Base-by-base conservation (phyloP, 768 basidiomycete species). In the Cubamyces sp. region DNA sequence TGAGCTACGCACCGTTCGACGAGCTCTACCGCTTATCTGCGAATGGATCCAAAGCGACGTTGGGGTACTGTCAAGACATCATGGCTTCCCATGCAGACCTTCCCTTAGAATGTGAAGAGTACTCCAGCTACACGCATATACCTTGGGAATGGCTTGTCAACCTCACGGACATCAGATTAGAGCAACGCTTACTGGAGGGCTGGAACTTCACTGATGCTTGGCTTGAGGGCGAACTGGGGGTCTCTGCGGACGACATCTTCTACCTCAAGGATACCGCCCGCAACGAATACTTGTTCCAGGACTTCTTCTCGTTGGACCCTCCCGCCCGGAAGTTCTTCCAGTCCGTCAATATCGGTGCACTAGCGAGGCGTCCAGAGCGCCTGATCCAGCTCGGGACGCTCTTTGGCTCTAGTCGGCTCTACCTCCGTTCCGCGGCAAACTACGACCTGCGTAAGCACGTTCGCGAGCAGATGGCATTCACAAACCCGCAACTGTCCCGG, bases 141-240 rank as follows among this genome's bases (percentile, higher is more conserved):
- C 79, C 88, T 8, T 93, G 92, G 88, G 79, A 81, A 34, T 88
- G 84, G 81, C 75, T 94, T 21, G 79, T 92, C 56, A 78, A 91
- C 69, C 68, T 91, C 0, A 70, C 77, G 0, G 62, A 64, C 6
- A 64, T 84, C 49, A 69, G 71, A 40, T 52, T 65, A 1, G 69
- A 70, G 19, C 84, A 83, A 62, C 69, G 71, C n/a, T 64, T 88
- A 28, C 64, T 83, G 4, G 77, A 82, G 23, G 75, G 80, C 48
- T 82, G 82, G 71, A 81, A 85, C 67, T 72, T 85, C 61, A 79
- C 81, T 4, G 74, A 78, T 21, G 70, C 68, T 14, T 85, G 83
- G 82, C 72, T 86, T n/a, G 68, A 70, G 18, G 70, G 77, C 34
- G 62, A 69, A n/a, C 74, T 88, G 34, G 65, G 70, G 37, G 62